These are phyloP conservation scores for Pleurotus citrinopileatus DNA, from an alignment of 768 basidiomycete genomes.

Conservation along the genomic window DNA sequence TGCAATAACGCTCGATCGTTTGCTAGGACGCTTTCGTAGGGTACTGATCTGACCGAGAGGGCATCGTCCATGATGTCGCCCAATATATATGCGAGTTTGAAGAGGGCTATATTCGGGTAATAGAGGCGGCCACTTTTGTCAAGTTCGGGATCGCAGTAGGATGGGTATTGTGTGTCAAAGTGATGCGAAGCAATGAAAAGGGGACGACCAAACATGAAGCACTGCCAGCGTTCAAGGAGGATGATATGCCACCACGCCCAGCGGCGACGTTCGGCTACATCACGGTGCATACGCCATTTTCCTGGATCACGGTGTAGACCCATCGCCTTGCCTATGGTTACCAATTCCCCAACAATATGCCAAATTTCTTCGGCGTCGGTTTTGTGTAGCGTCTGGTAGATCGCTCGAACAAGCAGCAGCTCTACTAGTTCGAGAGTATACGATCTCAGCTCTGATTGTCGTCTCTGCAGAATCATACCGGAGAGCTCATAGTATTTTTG, in stretches of 20 bases:
- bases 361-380: conserved; percentile 81
- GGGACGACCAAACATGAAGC: conserved; percentile 84
- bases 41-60: conserved; percentile 74
- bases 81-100: conserved; percentile 72
- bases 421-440: conserved; percentile 77
- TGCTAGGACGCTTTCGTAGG: conserved; percentile 68
- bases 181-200: conserved; percentile 74
- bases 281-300: conserved; percentile 67
- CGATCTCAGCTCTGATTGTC: conserved; percentile 54
- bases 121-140: conserved; percentile 67
- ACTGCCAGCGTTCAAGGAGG: conserved; percentile 82
- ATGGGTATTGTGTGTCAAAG: conserved; percentile 79
- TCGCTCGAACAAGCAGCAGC: conserved; percentile 63
- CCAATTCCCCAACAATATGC: conserved; percentile 68
- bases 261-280: conserved; percentile 70
- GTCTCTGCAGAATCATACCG: conserved; percentile 58
- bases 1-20: conserved; percentile 69
- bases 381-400: conserved; percentile 72
- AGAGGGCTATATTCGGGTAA: conserved; percentile 72
- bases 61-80: conserved; percentile 87
- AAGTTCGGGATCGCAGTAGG: conserved; percentile 58
- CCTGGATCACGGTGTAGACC: conserved; percentile 86
- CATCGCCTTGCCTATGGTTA: conserved; percentile 77
- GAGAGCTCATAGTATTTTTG: conserved; percentile 69
- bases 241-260: conserved; percentile 94